Conservation (phyloP, 2,329 filamentous ascomycete genomes). For the Diaporthe sp. region DNA sequence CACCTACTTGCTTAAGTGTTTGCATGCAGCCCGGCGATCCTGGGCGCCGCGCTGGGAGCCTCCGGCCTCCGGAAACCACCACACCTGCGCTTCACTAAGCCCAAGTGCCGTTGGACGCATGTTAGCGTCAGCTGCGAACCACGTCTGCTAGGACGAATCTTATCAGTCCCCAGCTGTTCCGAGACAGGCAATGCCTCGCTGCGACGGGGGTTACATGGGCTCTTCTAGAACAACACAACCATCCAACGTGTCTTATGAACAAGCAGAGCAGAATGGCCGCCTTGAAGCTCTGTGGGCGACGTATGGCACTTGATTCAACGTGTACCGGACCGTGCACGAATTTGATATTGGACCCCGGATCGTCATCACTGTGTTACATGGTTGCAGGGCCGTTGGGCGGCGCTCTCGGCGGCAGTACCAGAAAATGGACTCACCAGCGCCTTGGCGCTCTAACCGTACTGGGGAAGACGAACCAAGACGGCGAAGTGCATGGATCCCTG, state of each 20-base stretch:
- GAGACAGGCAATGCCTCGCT: slow-evolving; percentile 2
- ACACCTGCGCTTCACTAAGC: slow-evolving; percentile 30
- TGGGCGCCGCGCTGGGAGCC: slow-evolving; percentile 17
- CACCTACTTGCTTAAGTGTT: slow-evolving; percentile 32
- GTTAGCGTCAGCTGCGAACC: slow-evolving; percentile 31
- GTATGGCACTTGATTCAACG: background rate
- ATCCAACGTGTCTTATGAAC: background rate
- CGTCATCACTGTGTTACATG: slow-evolving; percentile 25
- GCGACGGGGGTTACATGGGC: background rate
- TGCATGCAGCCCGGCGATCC: slow-evolving; percentile 34
- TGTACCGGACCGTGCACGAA: slow-evolving; percentile 22
- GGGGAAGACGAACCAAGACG: slow-evolving; percentile 27
- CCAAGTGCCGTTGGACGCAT: slow-evolving; percentile 24
- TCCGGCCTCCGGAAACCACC: slow-evolving; percentile 15
- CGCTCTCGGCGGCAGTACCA: slow-evolving; percentile 40
- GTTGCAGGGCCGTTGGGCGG: slow-evolving; percentile 22
- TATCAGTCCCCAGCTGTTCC: slow-evolving; percentile 28
- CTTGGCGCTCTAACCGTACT: slow-evolving; percentile 12
- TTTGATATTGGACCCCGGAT: slow-evolving; percentile 34
- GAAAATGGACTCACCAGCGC: slow-evolving; percentile 21
- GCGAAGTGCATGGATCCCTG: slow-evolving; percentile 23
- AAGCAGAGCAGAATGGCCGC: background rate
- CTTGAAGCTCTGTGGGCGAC: background rate
- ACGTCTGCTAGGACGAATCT: slow-evolving; percentile 21
- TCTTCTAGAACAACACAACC: slow-evolving; percentile 2